Conservation (phyloP, 352 stramenopile genomes). For the Phytopythium aichiense region DNA sequence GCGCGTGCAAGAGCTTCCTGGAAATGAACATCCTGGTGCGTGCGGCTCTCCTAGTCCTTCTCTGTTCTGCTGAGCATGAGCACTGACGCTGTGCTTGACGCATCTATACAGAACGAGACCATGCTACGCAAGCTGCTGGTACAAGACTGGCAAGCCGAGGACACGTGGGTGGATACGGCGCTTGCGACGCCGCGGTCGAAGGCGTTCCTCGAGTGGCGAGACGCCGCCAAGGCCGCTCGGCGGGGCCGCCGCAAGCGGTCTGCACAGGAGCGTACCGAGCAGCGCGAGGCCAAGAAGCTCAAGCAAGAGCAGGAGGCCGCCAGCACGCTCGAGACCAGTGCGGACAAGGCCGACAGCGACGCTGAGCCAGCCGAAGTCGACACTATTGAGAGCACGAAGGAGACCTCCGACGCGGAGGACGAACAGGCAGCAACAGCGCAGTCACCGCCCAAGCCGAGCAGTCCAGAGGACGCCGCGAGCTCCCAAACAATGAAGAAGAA, state of each 20-base stretch:
- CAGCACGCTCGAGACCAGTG: not conserved
- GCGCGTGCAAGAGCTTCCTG: slow-evolving; percentile 58
- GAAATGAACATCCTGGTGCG: slow-evolving; percentile 81
- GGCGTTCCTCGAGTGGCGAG: slow-evolving; percentile 58
- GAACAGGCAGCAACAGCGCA: not conserved
- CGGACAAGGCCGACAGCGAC: not conserved
- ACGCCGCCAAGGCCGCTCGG: slow-evolving; percentile 53
- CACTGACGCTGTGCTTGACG: not conserved
- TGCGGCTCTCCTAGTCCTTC: not conserved
- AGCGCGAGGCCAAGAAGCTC: slow-evolving; percentile 31
- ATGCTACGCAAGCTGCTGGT: slow-evolving; percentile 70
- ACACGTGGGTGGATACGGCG: slow-evolving; percentile 51
- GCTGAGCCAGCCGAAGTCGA: not conserved
- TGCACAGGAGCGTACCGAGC: slow-evolving; percentile 39
- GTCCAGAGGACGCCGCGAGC: too few species aligned
- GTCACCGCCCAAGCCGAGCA: not conserved
- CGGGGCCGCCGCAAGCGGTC: slow-evolving; percentile 60
- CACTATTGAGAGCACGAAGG: not conserved
- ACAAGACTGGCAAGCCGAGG: slow-evolving; percentile 55
- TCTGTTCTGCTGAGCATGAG: not conserved
- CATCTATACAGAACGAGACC: slow-evolving; percentile 25
- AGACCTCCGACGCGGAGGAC: not conserved
- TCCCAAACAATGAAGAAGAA: too few species aligned
- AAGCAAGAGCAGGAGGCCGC: slow-evolving; percentile 16
- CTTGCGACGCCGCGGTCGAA: slow-evolving; percentile 49